Conservation (phyloP, 2,329 filamentous ascomycete species). For the Rhinocladiella mackenziei region DNA sequence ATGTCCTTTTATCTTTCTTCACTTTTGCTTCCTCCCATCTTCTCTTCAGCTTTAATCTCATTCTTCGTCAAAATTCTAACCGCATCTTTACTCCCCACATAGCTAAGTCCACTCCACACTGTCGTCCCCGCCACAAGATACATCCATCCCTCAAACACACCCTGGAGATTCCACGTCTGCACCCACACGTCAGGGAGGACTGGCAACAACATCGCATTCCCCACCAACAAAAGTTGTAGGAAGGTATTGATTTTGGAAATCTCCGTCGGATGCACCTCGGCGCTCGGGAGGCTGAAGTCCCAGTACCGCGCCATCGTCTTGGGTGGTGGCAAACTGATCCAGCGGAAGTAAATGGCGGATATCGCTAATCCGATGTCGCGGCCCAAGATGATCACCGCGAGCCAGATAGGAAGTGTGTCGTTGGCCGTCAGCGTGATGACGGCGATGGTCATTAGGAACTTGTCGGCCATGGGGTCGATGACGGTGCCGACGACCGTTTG, state of each 20-base stretch:
- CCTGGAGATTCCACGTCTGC: conserved; percentile 52
- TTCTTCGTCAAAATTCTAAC: conserved; percentile 70
- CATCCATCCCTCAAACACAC: conserved; percentile 56
- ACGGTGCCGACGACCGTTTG: conserved; percentile 93
- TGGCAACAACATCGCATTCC: conserved; percentile 75
- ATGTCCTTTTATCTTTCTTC: too few relatives aligned
- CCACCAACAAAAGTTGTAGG: conserved; percentile 80
- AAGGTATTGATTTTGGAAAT: conserved; percentile 75
- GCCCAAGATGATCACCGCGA: conserved; percentile 85
- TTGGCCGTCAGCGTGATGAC: conserved; percentile 81
- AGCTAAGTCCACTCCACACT: conserved; percentile 88
- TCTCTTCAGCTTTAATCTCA: conserved; percentile 33
- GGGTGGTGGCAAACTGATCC: conserved; percentile 86
- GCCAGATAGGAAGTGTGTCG: conserved; percentile 81
- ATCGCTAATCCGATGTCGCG: conserved; percentile 79
- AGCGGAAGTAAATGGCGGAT: conserved; percentile 90
- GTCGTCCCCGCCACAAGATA: conserved; percentile 86
- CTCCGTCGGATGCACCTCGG: conserved; percentile 43
- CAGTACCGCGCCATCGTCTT: conserved; percentile 92
- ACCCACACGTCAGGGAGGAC: conserved; percentile 59
- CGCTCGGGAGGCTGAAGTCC: conserved; percentile 80
- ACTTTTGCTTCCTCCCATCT: neutral
- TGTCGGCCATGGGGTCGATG: conserved; percentile 96
- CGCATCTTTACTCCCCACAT: conserved; percentile 83
- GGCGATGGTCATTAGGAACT: conserved; percentile 88